A percentile compares a stretch with the other conserved stretches of the same genome.
phyloP scores from a whole-genome alignment of 768 basidiomycete genomes.

The Leccinum subgranulosum region DNA sequence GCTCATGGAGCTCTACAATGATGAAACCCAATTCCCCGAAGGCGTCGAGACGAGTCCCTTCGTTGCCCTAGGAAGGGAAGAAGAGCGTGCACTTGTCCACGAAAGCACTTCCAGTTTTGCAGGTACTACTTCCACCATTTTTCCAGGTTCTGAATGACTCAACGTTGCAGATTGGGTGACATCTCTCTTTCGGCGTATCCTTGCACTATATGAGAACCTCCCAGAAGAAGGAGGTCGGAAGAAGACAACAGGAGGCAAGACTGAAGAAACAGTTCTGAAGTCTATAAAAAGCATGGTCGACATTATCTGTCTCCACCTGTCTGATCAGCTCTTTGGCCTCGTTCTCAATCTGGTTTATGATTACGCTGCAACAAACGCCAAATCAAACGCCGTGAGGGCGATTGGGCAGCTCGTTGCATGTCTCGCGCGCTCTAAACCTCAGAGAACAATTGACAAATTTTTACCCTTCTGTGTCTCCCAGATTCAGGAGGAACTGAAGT shows the following conservation, averaged over 20 bases:
- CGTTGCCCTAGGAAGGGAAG: slow-evolving; percentile 48
- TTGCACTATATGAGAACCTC: slow-evolving; percentile 85
- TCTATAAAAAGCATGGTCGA: slow-evolving; percentile 79
- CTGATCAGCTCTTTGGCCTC: slow-evolving; percentile 71
- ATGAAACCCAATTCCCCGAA: slow-evolving; percentile 47
- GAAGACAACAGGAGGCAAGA: slow-evolving; percentile 81
- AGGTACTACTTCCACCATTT: slow-evolving; percentile 39
- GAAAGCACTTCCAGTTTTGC: slow-evolving; percentile 80
- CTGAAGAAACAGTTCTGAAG: slow-evolving; percentile 71
- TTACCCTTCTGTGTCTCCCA: slow-evolving; percentile 71
- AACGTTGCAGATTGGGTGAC: slow-evolving; percentile 67
- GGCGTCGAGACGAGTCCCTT: slow-evolving; percentile 39
- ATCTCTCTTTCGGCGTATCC: slow-evolving; percentile 71
- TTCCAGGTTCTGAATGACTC: not conserved
- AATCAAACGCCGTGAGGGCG: slow-evolving; percentile 87
- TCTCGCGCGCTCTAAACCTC: slow-evolving; percentile 74
- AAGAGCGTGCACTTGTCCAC: slow-evolving; percentile 68
- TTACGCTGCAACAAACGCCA: slow-evolving; percentile 85
- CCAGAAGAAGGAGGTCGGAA: slow-evolving; percentile 92
- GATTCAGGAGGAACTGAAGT: slow-evolving; percentile 81
- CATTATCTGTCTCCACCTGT: slow-evolving; percentile 69
- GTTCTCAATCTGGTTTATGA: slow-evolving; percentile 81
- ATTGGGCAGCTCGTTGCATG: slow-evolving; percentile 87
- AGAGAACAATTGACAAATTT: slow-evolving; percentile 76
- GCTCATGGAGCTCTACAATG: slow-evolving; percentile 50